These are phyloP conservation scores for Aspergillus fijiensis DNA, from an alignment of 2,329 filamentous ascomycete species.

Conservation along the genomic window DNA sequence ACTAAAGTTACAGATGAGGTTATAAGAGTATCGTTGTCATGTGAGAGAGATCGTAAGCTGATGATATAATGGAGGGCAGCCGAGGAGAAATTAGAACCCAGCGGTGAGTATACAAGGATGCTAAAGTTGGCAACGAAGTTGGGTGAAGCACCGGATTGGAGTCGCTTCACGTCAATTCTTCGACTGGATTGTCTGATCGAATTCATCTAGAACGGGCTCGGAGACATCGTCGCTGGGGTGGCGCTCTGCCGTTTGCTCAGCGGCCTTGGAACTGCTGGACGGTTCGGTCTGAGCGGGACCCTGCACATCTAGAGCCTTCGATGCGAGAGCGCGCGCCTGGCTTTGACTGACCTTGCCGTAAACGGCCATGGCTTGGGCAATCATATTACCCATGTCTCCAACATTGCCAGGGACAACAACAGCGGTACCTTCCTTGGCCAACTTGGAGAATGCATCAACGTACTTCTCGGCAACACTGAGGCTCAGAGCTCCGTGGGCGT, in stretches of 20 bases:
- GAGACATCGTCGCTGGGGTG: constrained; percentile 42
- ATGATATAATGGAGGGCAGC: neutral
- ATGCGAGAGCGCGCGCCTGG: constrained; percentile 65
- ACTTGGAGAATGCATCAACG: constrained; percentile 86
- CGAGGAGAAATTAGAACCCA: constrained; percentile 4
- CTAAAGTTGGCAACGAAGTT: constrained; percentile 1
- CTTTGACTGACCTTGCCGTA: constrained; percentile 89
- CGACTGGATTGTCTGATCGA: constrained; percentile 44
- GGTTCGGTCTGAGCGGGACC: constrained; percentile 16
- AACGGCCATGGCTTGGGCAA: constrained; percentile 90
- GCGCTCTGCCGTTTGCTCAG: constrained; percentile 28
- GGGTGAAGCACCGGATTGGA: neutral
- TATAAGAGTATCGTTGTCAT: constrained; percentile 2
- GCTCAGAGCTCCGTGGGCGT: constrained; percentile 80
- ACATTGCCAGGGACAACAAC: constrained; percentile 96
- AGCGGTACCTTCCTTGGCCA: constrained; percentile 93
- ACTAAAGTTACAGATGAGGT: constrained; percentile 3
- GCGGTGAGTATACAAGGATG: constrained; percentile 3
- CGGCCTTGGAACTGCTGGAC: constrained; percentile 13
- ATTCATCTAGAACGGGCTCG: constrained; percentile 50
- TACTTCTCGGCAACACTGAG: constrained; percentile 95
- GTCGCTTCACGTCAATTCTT: constrained; percentile 24
- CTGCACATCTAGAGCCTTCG: constrained; percentile 36
- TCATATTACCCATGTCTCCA: constrained; percentile 94
- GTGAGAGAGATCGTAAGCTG: constrained; percentile 8